Percentiles rank a stretch among this genome's conserved stretches.
Conservation (phyloP, 768 basidiomycete species). For the Austroboletus eburneus region DNA sequence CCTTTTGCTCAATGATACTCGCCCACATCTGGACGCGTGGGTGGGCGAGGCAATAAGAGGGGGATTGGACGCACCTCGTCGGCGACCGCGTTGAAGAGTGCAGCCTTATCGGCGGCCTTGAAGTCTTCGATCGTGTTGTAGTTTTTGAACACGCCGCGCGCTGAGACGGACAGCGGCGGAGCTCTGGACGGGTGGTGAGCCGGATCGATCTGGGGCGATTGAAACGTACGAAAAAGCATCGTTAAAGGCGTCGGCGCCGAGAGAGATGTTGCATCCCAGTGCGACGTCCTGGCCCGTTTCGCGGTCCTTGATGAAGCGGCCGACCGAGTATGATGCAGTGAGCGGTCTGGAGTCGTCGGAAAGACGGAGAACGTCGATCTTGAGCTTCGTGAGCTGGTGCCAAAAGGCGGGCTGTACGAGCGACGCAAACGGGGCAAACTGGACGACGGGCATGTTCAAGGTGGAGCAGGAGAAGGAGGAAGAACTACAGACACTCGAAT, state of each 20-base stretch:
- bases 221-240: conserved; percentile 41
- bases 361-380: conserved; percentile 86
- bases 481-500: background rate
- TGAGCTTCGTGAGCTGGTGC: conserved; percentile 83
- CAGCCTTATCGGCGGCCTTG: conserved; percentile 82
- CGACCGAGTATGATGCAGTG: conserved; percentile 64
- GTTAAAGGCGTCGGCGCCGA: conserved; percentile 65
- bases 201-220: conserved; percentile 5
- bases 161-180: conserved; percentile 46
- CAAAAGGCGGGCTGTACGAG: conserved; percentile 89
- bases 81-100: conserved; percentile 72
- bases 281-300: conserved; percentile 71
- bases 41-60: background rate
- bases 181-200: conserved; percentile 30
- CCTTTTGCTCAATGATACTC: conserved; percentile 47
- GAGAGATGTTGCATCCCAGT: conserved; percentile 60
- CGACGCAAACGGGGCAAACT: conserved; percentile 87
- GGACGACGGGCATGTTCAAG: conserved; percentile 54
- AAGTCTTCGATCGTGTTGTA: conserved; percentile 98
- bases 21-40: conserved; percentile 59
- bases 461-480: background rate
- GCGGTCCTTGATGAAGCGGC: conserved; percentile 69
- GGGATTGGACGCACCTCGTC: conserved; percentile 47
- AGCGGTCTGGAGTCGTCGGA: conserved; percentile 68
- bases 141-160: conserved; percentile 78